Percentiles rank a stretch among this genome's conserved stretches.
phyloP scores from a whole-genome alignment of 1,284 basidiomycete genomes.

The Austropuccinia psidii region DNA sequence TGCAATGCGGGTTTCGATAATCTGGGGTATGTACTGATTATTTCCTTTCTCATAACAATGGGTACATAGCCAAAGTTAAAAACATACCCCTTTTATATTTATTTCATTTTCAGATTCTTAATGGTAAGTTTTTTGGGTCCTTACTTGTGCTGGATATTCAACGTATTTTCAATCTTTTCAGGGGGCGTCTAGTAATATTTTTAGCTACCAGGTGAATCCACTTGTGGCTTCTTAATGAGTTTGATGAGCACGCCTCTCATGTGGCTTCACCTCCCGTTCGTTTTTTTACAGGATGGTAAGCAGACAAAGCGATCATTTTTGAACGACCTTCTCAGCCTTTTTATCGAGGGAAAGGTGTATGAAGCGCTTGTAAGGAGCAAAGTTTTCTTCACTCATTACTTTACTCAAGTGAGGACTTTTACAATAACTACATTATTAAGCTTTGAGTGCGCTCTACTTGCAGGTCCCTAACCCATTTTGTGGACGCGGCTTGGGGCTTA shows the following conservation, averaged over 20 bases:
- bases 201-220: slow-evolving; percentile 19
- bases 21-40: slow-evolving; percentile 1
- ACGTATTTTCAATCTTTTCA: not conserved
- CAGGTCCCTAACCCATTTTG: slow-evolving; percentile 30
- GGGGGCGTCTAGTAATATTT: slow-evolving; percentile 33
- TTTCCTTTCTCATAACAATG: not conserved
- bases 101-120: slow-evolving; percentile 23
- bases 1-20: slow-evolving; percentile 24
- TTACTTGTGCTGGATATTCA: not conserved
- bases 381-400: not conserved
- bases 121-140: slow-evolving; percentile 20
- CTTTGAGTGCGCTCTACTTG: not conserved
- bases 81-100: not conserved
- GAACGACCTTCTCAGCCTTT: not conserved
- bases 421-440: not conserved
- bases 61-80: not conserved
- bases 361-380: slow-evolving; percentile 17
- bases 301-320: not conserved
- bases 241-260: not conserved
- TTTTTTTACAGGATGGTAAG: slow-evolving; percentile 5
- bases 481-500: not conserved
- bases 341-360: slow-evolving; percentile 19
- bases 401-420: not conserved
- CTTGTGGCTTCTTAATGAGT: not conserved
- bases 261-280: not conserved